Percentiles rank a stretch among this genome's conserved stretches.
These are phyloP conservation scores for Kodamaea arcana DNA, from an alignment of 1,139 yeast genomes.

Conservation along the genomic window DNA sequence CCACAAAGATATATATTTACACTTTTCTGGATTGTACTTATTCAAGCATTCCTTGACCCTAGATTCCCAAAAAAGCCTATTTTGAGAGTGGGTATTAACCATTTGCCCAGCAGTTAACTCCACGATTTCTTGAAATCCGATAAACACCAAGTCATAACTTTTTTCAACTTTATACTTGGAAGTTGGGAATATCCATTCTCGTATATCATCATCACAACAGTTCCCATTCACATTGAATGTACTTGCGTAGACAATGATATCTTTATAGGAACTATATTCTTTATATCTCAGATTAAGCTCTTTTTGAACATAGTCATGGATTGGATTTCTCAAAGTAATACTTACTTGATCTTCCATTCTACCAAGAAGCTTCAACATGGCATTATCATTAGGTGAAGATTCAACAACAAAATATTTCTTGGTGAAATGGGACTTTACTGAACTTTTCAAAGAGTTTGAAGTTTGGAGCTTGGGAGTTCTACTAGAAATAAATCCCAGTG, in stretches of 20 bases:
- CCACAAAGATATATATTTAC: slow-evolving; percentile 66
- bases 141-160: slow-evolving; percentile 65
- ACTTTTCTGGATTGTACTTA: slow-evolving; percentile 25
- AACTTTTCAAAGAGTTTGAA: slow-evolving; percentile 27
- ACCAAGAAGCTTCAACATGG: slow-evolving; percentile 49
- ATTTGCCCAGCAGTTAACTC: slow-evolving; percentile 90
- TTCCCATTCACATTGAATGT: slow-evolving; percentile 73
- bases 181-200: slow-evolving; percentile 55
- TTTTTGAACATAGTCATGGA: slow-evolving; percentile 61
- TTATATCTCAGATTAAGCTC: slow-evolving; percentile 47
- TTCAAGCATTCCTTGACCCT: slow-evolving; percentile 59
- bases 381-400: slow-evolving; percentile 39
- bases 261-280: slow-evolving; percentile 49
- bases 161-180: slow-evolving; percentile 13
- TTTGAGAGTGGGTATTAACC: slow-evolving; percentile 71
- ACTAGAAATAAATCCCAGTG: slow-evolving; percentile 34
- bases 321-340: slow-evolving; percentile 59
- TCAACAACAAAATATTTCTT: slow-evolving; percentile 46
- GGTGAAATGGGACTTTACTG: slow-evolving; percentile 43
- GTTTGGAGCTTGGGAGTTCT: slow-evolving; percentile 27
- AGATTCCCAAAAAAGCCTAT: slow-evolving; percentile 75
- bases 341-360: slow-evolving; percentile 43
- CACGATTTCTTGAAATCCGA: slow-evolving; percentile 90
- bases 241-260: slow-evolving; percentile 55
- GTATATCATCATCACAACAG: slow-evolving; percentile 47